phyloP scores from a whole-genome alignment of 768 basidiomycete genomes.

The Suillus occidentalis region DNA sequence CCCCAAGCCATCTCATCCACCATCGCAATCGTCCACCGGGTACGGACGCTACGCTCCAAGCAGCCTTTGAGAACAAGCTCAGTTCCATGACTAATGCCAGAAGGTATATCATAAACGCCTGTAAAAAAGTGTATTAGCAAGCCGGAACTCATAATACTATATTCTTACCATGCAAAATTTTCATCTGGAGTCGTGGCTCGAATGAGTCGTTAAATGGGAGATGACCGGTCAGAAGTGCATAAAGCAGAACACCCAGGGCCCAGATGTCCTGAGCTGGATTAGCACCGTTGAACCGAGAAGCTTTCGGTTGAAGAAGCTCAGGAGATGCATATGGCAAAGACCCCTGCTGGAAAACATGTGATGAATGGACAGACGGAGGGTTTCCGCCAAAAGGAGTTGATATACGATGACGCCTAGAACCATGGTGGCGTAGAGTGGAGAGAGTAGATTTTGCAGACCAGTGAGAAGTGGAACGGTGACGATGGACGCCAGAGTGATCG shows the following conservation, averaged over 20 bases:
- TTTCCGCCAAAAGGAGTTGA: slow-evolving; percentile 42
- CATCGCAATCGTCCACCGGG: slow-evolving; percentile 78
- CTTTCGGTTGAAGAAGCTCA: slow-evolving; percentile 73
- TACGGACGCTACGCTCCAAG: slow-evolving; percentile 58
- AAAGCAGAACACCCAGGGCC: slow-evolving; percentile 91
- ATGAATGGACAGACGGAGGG: slow-evolving; percentile 30
- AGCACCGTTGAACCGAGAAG: slow-evolving; percentile 26
- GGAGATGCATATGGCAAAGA: slow-evolving; percentile 91
- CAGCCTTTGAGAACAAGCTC: slow-evolving; percentile 78
- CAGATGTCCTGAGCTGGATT: slow-evolving; percentile 90
- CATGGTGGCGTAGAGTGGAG: slow-evolving; percentile 32
- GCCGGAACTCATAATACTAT: slow-evolving; percentile 13
- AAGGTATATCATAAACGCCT: slow-evolving; percentile 67
- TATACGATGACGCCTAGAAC: slow-evolving; percentile 49
- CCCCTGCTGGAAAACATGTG: slow-evolving; percentile 63
- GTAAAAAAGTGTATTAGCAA: slow-evolving; percentile 14
- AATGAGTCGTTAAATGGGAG: slow-evolving; percentile 89
- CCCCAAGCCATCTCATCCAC: slow-evolving; percentile 83
- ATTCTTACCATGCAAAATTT: slow-evolving; percentile 78
- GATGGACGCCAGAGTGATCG: slow-evolving; percentile 15
- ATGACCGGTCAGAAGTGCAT: slow-evolving; percentile 79
- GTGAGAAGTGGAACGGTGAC: slow-evolving; percentile 28
- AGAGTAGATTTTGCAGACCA: slow-evolving; percentile 18
- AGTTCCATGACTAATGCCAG: slow-evolving; percentile 56
- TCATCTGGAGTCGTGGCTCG: slow-evolving; percentile 89